Evolutionary conservation across 805 yeast genomes (phyloP), one percentile per base, ranked within the genome.

Genomic region (Metschnikowia orientalis): DNA sequence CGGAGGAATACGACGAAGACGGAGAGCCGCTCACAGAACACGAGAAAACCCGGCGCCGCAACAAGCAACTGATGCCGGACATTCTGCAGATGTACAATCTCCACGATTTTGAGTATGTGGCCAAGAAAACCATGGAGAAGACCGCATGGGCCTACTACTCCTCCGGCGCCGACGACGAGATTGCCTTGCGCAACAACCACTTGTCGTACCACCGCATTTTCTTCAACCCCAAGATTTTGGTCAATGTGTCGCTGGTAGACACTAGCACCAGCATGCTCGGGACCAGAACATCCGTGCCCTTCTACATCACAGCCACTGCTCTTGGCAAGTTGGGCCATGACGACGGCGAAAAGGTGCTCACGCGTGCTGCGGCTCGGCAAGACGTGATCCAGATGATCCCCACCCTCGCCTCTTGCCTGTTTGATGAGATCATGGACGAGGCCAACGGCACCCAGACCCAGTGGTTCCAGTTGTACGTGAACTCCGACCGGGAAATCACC

Each of bases 41-140:
- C n/a, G 48, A 45, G 26, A 26, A 27, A 17, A 15, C 14, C 24
- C 30, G 48, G 15, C 26, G 37, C 10, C 26, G 30, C 9, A 26
- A 34, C 22, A 10, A 49, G 21, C 51, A 49, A 20, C 61, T 67
- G 37, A 76, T 74, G 57, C 97, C 97, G 2, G 78, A 77, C 10
- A 51, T 90, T 23, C 65, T 75, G 6, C 78, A 76, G 47, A 71
- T 89, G 38, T 76, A 79, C 53, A 90, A 92, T 50, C 48, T 86
- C 39, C 80, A 77, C 48, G 97, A 90, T 57, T 88, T 90, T 53
- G 97, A 90, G 57, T 73, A 75, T 47, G 76, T 90, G 27, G 97
- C 97, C 3, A 71, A 86, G 31, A 73, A 79, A 39, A 81, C 85
- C 20, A 66, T 90, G 69, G 73, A 85, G 18, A 77, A 75, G 35